Base-by-base conservation (phyloP, 2,329 filamentous ascomycete genomes). In the Xylariales sp. region DNA sequence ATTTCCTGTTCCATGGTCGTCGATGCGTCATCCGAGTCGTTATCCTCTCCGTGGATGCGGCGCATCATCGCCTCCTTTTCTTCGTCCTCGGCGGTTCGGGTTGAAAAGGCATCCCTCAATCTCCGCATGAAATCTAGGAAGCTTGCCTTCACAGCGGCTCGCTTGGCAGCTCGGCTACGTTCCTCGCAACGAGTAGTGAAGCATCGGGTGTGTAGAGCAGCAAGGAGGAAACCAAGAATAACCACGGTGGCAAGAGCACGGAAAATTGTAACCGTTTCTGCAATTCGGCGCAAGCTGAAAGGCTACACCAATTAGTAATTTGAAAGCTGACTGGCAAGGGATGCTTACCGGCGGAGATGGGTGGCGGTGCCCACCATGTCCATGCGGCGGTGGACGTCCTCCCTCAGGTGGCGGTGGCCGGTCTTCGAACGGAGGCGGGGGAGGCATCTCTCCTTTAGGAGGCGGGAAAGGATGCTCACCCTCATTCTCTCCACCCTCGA, bases 1-100 rank as follows among this genome's bases (percentile, higher is more conserved):
- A 76, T 64, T 51, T 74, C 71, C 49, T 73, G 64, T 47, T 71
- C 68, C 64, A 74, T 69, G 3, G 66, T 66, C 9, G 55, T 58
- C 20, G 57, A 58, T 12, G 58, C 29, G 38, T 20, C 52, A 22
- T 53, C 54, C n/a, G 62, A 51, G 27, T 58, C 54, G 14, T 43
- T 51, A 18, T 56, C 53, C 5, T 49, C 45, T 12, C 49, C 46
- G 21, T 53, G 46, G 31, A 56, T 5, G 20, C 47, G 44, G 43
- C 51, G 46, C 43, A 61, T 45, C 29, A 63, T 57, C 8, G 56
- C 56, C 28, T 63, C 56, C 53, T 68, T 67, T 50, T 69, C 66
- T 42, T 62, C 59, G 15, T 58, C 57, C 15, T 54, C 51, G 34
- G 46, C 28, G 14, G 50, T 41, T 34, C 56, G 46, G 31, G 43